Percentiles rank a stretch among this genome's conserved stretches.
These are phyloP conservation scores for Pseudocercospora cruenta DNA, from an alignment of 2,329 filamentous ascomycete genomes.

Conservation along the genomic window DNA sequence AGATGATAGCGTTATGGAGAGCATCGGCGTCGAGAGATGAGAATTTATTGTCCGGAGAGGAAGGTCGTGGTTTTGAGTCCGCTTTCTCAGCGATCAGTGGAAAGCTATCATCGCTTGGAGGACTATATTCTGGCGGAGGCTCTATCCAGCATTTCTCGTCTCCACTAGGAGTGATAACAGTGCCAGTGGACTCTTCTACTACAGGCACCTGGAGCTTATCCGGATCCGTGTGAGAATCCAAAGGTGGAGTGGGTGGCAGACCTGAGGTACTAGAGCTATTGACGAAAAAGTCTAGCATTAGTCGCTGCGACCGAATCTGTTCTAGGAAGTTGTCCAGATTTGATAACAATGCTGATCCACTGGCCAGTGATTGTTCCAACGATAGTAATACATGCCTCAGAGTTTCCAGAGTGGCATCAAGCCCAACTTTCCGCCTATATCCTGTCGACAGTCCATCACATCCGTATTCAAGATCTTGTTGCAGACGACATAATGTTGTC, in stretches of 20 bases:
- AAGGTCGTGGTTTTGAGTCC: conserved; percentile 17
- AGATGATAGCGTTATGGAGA: conserved; percentile 30
- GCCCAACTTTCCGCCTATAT: conserved; percentile 12
- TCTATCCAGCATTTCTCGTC: conserved; percentile 34
- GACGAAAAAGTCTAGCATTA: conserved; percentile 28
- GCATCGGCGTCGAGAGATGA: conserved; percentile 23
- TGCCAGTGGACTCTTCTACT: conserved; percentile 23
- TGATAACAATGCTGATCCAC: background rate
- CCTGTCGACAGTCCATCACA: background rate
- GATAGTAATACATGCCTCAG: conserved; percentile 12
- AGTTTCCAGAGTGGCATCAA: conserved; percentile 18
- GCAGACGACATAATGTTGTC: conserved; percentile 27
- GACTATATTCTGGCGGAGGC: conserved; percentile 36
- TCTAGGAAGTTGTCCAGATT: conserved; percentile 17
- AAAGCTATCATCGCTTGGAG: conserved; percentile 17
- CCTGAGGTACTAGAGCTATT: background rate
- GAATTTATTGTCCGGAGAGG: conserved; percentile 16
- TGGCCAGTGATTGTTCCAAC: background rate
- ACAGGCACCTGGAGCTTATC: background rate
- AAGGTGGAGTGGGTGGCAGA: conserved; percentile 28
- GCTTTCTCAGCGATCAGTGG: conserved; percentile 19
- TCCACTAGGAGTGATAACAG: conserved; percentile 29
- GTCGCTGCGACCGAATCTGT: conserved; percentile 29
- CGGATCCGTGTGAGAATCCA: conserved; percentile 1
- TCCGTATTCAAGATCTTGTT: conserved; percentile 19